phyloP scores from a whole-genome alignment of 306 rosid genomes.

The Neltuma alba region DNA sequence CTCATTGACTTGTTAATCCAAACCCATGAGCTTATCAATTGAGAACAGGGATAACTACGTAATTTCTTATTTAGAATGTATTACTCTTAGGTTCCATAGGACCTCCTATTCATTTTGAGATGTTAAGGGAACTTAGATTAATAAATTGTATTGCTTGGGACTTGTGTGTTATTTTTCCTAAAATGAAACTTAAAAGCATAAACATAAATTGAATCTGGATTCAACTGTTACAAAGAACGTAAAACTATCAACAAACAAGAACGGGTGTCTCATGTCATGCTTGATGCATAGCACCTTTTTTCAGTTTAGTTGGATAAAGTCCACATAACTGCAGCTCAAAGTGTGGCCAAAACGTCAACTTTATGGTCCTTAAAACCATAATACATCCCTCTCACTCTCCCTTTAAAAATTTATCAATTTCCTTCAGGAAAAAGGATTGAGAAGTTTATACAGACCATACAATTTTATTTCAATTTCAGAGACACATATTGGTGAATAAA shows the following conservation, averaged over 20 bases:
- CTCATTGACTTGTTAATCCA: too few species aligned
- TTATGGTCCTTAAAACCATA: slow-evolving; percentile 9
- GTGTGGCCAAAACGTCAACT: neutral
- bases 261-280: neutral
- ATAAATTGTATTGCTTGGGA: too few species aligned
- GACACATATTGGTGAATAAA: slow-evolving; percentile 24
- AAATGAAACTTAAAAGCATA: too few species aligned
- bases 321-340: neutral
- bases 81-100: too few species aligned
- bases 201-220: neutral
- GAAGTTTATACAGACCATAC: slow-evolving; percentile 34
- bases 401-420: neutral
- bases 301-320: neutral
- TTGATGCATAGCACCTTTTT: neutral
- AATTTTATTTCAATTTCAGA: slow-evolving; percentile 34
- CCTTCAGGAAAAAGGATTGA: neutral
- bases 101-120: too few species aligned
- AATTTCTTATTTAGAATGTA: too few species aligned
- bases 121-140: too few species aligned
- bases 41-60: too few species aligned
- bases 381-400: neutral
- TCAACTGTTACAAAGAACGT: neutral
- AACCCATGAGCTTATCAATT: too few species aligned
- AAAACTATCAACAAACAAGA: neutral
- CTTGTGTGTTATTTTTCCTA: too few species aligned